Conservation (phyloP, 2,329 filamentous ascomycete genomes). For the Alternaria consortialis region DNA sequence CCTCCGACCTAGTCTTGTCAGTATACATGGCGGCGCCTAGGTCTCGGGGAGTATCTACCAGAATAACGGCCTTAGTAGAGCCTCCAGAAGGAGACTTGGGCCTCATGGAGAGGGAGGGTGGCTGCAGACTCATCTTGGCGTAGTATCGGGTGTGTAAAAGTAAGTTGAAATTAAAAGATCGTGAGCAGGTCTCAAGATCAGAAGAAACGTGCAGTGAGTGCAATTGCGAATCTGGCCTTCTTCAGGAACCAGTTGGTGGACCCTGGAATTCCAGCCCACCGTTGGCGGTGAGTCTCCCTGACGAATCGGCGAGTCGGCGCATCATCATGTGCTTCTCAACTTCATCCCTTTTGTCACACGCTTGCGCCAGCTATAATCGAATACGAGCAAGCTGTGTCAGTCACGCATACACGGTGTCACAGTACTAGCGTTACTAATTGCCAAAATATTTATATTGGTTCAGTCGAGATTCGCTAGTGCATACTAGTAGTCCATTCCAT, state of each 20-base stretch:
- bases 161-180: not conserved
- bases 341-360: constrained; percentile 25
- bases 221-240: constrained; percentile 39
- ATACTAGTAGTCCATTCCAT: no score
- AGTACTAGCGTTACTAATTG: not conserved
- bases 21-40: constrained; percentile 20
- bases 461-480: not conserved
- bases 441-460: not conserved
- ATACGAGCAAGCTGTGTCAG: constrained; percentile 7
- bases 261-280: constrained; percentile 33
- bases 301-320: constrained; percentile 24
- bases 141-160: not conserved
- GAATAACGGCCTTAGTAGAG: constrained; percentile 90
- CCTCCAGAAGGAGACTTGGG: constrained; percentile 46
- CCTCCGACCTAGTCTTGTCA: constrained; percentile 78
- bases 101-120: constrained; percentile 47
- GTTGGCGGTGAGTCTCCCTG: constrained; percentile 37
- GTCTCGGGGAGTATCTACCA: constrained; percentile 66
- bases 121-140: constrained; percentile 49
- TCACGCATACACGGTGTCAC: not conserved
- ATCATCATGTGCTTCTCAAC: constrained; percentile 27
- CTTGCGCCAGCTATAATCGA: constrained; percentile 6
- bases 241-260: constrained; percentile 35
- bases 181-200: constrained; percentile 4
- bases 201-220: constrained; percentile 19